Conservation (phyloP, 345 rosid genomes). For the Eucalyptus marginata region DNA sequence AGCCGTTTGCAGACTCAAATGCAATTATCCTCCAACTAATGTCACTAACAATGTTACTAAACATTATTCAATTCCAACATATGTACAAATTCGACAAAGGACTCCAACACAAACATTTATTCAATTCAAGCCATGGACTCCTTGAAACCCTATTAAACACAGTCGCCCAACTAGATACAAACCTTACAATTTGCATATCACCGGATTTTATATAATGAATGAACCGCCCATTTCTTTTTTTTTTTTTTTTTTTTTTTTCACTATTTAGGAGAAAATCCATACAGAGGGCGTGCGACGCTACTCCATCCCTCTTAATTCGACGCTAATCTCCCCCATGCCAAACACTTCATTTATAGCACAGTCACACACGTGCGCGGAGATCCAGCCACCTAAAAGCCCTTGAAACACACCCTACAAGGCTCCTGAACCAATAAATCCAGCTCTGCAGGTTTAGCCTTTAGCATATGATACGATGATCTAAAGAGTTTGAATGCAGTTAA, state of each 20-base stretch:
- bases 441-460: not conserved
- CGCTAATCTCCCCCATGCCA: not conserved
- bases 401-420: not conserved
- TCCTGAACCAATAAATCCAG: not conserved
- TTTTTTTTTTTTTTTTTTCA: not conserved
- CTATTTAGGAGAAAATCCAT: not conserved
- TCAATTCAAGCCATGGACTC: not conserved
- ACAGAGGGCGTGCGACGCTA: not conserved
- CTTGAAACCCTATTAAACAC: not conserved
- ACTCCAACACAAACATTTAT: not conserved
- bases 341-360: not conserved
- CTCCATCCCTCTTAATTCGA: not conserved
- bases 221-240: not conserved
- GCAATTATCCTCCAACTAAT: not conserved
- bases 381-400: not conserved
- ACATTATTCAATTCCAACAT: not conserved
- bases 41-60: not conserved
- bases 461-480: not conserved
- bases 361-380: not conserved
- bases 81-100: not conserved
- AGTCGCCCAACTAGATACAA: not conserved
- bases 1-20: not conserved
- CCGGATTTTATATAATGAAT: not conserved
- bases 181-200: not conserved
- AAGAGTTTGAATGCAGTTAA: not conserved